Base-by-base conservation (phyloP, 2,329 filamentous ascomycete species). In the Hymenoscyphus scutula region DNA sequence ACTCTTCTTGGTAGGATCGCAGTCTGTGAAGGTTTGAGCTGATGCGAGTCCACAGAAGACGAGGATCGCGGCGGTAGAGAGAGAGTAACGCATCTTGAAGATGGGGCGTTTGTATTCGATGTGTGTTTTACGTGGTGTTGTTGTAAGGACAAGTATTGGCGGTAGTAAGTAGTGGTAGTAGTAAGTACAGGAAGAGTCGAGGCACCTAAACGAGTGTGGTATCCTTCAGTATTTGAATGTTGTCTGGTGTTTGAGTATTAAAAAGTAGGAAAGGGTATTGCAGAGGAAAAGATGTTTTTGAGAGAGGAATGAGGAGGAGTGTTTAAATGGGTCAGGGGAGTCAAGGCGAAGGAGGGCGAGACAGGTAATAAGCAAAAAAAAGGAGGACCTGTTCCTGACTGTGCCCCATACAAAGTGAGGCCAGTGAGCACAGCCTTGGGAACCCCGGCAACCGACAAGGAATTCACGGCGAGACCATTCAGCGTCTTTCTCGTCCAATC, bases 11-110 rank as follows among this genome's bases (percentile, higher is more conserved):
- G 69, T 76, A 6, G 78, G 78, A 64, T 80, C 74, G 71, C 78
- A 80, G 59, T 75, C 72, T 23, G 77, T 78, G 64, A 75, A 79
- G 59, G 78, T 80, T 68, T 80, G 78, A 29, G 75, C 78, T n/a
- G 66, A 71, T n/a, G 69, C 62, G 62, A 74, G 30, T 45, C 61
- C 61, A 38, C 64, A 48, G 29, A 64, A 61, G 15, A 67, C 63
- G 30, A 72, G 57, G 58, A 70, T 45, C 38, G 62, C 64, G 32
- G 66, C 61, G 4, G 66, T 59, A 32, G 70, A 60, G 53, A 66
- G 38, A 19, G 63, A 62, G 7, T 67, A 66, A 56, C 59, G 69
- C 70, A 73, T 72, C 1, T 58, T 70, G 67, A 15, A 38, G 32
- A 5, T 23, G 19, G 27, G 19, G n/a, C 17, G 38, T 59, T 38